Percentiles rank a stretch among this genome's conserved stretches.
These are phyloP conservation scores for Cercospora brassicicola DNA, from an alignment of 2,329 filamentous ascomycete genomes.

Conservation along the genomic window DNA sequence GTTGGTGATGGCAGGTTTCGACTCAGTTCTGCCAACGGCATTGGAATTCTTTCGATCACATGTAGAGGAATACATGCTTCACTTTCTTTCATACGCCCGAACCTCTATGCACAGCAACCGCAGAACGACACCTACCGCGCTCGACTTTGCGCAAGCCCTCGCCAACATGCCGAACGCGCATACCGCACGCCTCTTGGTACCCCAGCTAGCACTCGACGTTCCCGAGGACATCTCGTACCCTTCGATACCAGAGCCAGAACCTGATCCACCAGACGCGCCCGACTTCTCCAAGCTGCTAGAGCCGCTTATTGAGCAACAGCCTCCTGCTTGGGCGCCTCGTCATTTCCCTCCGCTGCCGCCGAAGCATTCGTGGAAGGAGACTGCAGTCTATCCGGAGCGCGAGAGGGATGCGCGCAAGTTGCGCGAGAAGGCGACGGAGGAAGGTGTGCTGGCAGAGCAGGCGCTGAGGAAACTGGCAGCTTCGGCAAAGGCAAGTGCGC, in stretches of 20 bases:
- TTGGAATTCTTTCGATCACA: slow-evolving; percentile 57
- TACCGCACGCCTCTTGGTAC: slow-evolving; percentile 42
- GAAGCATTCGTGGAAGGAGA: slow-evolving; percentile 63
- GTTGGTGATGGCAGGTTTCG: slow-evolving; percentile 56
- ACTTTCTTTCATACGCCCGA: slow-evolving; percentile 55
- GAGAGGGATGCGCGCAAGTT: slow-evolving; percentile 59
- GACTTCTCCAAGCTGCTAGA: slow-evolving; percentile 54
- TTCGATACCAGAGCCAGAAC: slow-evolving; percentile 44
- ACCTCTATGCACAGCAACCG: slow-evolving; percentile 60
- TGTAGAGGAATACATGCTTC: slow-evolving; percentile 61
- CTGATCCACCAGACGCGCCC: slow-evolving; percentile 44
- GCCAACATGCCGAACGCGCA: slow-evolving; percentile 40
- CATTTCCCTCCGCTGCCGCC: slow-evolving; percentile 65
- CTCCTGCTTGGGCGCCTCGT: slow-evolving; percentile 56
- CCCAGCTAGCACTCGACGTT: slow-evolving; percentile 43
- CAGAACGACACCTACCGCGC: slow-evolving; percentile 56
- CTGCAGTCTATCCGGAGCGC: slow-evolving; percentile 58
- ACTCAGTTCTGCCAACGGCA: slow-evolving; percentile 55
- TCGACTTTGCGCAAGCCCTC: slow-evolving; percentile 59
- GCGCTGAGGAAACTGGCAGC: slow-evolving; percentile 61
- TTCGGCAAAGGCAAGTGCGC: slow-evolving; percentile 51
- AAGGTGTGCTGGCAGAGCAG: slow-evolving; percentile 65
- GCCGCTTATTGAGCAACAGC: slow-evolving; percentile 51
- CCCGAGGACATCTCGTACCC: slow-evolving; percentile 41
- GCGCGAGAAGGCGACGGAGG: slow-evolving; percentile 62